Base-by-base conservation (phyloP, 805 yeast genomes). In the Sugiyamaella americana region DNA sequence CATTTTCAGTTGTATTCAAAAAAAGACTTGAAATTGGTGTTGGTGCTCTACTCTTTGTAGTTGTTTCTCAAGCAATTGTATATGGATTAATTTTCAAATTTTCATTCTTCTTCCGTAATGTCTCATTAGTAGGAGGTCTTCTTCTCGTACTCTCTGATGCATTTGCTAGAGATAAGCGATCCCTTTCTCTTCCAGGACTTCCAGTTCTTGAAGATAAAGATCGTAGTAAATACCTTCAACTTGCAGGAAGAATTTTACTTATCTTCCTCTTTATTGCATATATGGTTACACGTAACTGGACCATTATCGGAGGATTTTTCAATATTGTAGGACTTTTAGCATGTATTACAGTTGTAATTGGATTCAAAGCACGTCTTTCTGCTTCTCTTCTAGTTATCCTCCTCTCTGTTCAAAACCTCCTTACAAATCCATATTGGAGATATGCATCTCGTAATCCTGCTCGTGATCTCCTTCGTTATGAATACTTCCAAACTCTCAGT, bases 91-190 rank as follows among this genome's bases (percentile, higher is more conserved):
- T 87, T 53, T 79, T 83, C 57, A 95, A 89, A 58, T 73, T 83
- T 24, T 78, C 78, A 49, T 91, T 89, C 68, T 79, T 93, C 58
- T 74, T 87, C 59, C 80, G 97, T 69, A 88, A 87, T 63, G 71
- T 89, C 55, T 83, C 94, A 19, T 91, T 91, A 43, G 82, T 87
- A 54, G 98, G 98, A 40, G 98, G 98, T 4, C 74, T 91, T 52
- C 69, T 91, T 56, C 78, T 91, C 59, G 95, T 91, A 4, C 78
- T 87, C 49, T 79, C 91, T 46, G 97, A 91, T 63, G 80, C 91
- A 5, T 74, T 89, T 56, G 89, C 86, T 22, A 79, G 86, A 53
- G 87, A 77, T 68, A 82, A 74, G 68, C 75, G 84, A 69, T 71
- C 73, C 51, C 76, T 74, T 62, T 65, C 76, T 34, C 72, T 83